Conservation (phyloP, 352 stramenopile genomes). For the Pythium vanterpoolii region DNA sequence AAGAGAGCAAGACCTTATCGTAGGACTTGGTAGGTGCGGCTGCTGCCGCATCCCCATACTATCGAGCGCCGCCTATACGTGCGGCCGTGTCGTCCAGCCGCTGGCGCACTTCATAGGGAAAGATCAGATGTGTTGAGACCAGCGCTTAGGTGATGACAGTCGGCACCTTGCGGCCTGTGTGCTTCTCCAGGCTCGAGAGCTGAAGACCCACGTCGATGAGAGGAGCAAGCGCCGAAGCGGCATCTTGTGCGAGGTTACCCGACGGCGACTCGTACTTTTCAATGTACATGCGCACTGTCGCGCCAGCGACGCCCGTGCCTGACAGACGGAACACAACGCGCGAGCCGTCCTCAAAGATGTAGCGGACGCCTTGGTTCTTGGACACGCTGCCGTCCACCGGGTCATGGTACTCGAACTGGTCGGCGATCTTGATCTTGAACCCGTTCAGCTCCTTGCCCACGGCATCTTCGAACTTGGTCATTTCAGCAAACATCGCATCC, state of each 20-base stretch:
- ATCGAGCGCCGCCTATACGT: background rate
- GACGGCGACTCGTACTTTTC: slow-evolving; percentile 96
- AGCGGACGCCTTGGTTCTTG: slow-evolving; percentile 95
- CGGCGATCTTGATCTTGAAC: slow-evolving; percentile 82
- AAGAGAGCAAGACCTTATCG: slow-evolving; percentile 4
- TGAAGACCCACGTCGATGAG: slow-evolving; percentile 92
- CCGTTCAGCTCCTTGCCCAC: slow-evolving; percentile 69
- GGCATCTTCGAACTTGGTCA: slow-evolving; percentile 65
- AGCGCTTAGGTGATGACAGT: slow-evolving; percentile 97
- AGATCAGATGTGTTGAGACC: background rate
- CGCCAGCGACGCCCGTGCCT: slow-evolving; percentile 96
- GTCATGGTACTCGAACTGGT: slow-evolving; percentile 99
- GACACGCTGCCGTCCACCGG: slow-evolving; percentile 96
- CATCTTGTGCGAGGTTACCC: slow-evolving; percentile 82
- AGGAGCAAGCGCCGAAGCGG: slow-evolving; percentile 74
- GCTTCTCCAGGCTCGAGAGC: slow-evolving; percentile 91
- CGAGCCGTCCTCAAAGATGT: slow-evolving; percentile 94
- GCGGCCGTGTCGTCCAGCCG: background rate
- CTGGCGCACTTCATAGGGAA: background rate
- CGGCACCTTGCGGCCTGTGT: slow-evolving; percentile 91
- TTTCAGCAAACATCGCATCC: slow-evolving; percentile 71
- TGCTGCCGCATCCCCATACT: background rate
- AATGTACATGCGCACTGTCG: slow-evolving; percentile 99
- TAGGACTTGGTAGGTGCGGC: background rate
- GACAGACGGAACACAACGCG: slow-evolving; percentile 97